A percentile compares a stretch with the other conserved stretches of the same genome.
Evolutionary conservation across 805 yeast species (phyloP).

Genomic region (Brettanomyces naardenensis): DNA sequence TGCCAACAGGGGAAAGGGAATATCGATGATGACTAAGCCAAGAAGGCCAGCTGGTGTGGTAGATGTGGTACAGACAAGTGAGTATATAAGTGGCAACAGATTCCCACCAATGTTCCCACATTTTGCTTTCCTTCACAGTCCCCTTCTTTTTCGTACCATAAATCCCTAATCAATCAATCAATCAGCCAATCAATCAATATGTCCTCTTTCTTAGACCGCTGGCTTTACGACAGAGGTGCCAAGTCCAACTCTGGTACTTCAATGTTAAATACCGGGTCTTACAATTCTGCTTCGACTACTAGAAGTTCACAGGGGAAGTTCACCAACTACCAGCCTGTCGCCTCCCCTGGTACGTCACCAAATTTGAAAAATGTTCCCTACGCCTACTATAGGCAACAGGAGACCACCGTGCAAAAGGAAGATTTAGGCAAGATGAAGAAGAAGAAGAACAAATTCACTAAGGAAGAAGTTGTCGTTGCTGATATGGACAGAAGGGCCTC

Average conservation of each 20-base stretch:
- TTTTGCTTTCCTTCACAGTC: too few relatives aligned
- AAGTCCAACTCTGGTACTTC: conserved; percentile 12
- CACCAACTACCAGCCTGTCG: conserved; percentile 1
- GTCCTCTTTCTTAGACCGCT: conserved; percentile 28
- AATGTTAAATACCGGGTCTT: conserved; percentile 20
- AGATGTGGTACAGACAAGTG: too few relatives aligned
- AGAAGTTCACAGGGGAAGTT: conserved; percentile 9
- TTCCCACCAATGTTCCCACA: too few relatives aligned
- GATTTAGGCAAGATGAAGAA: neutral
- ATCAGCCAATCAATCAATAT: too few relatives aligned
- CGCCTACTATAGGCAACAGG: conserved; percentile 14
- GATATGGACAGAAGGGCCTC: conserved; percentile 3
- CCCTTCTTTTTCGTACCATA: too few relatives aligned
- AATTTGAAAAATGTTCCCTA: conserved; percentile 25
- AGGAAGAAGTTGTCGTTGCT: neutral
- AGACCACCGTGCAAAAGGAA: too few relatives aligned
- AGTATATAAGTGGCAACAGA: too few relatives aligned
- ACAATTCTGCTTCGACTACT: conserved; percentile 10
- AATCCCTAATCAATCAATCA: too few relatives aligned
- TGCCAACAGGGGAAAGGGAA: too few relatives aligned
- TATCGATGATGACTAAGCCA: too few relatives aligned
- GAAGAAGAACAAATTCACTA: neutral
- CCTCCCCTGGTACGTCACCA: conserved; percentile 15
- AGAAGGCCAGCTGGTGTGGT: too few relatives aligned
- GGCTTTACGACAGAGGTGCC: conserved; percentile 21